Base-by-base conservation (phyloP, 2,329 filamentous ascomycete genomes). In the Cordyceps militaris region DNA sequence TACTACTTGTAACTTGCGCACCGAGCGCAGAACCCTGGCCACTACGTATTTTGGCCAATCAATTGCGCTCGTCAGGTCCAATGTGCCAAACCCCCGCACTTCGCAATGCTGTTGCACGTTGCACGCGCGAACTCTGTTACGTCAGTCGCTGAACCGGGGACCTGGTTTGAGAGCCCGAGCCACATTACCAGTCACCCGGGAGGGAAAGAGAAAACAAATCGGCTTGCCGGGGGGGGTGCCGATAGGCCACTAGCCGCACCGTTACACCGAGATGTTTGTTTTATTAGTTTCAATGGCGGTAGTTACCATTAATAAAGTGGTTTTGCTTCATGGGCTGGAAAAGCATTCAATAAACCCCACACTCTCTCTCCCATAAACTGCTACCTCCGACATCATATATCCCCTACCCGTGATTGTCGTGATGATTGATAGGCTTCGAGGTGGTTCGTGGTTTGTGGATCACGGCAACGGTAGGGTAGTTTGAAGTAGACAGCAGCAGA, bases 31-130 rank as follows among this genome's bases (percentile, higher is more conserved):
- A 14, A 38, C 24, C 42, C n/a, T n/a, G 1, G 36, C 26, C 32
- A 26, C 7, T 50, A 19, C 55, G 55, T 57, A 57, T 43, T 57
- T 44, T 19, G 55, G n/a, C 55, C 55, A 57, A 57, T 57, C 36
- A 44, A 14, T 7, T 36, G 19, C 5, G 3, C n/a, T 10, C 30
- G 11, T 43, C 14, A 40, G 13, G 3, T 16, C 21, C 30, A 9
- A 44, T 36, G 52, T 47, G 42, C 47, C 42, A 47, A 16, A 38
- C 14, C 52, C 43, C 52, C 52, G 43, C 42, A 55, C 26, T 28
- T 55, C 19, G 19, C 23, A 32, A 2, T 36, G 40, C 40, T 26
- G 40, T 21, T 32, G 13, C 21, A 32, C 50, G 10, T 5, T 32
- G 28, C 28, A 10, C 28, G 14, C 13, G 42, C 51, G 51, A 55